Evolutionary conservation across 352 stramenopile genomes (phyloP).

Genomic region (Aphanomyces invadans): DNA sequence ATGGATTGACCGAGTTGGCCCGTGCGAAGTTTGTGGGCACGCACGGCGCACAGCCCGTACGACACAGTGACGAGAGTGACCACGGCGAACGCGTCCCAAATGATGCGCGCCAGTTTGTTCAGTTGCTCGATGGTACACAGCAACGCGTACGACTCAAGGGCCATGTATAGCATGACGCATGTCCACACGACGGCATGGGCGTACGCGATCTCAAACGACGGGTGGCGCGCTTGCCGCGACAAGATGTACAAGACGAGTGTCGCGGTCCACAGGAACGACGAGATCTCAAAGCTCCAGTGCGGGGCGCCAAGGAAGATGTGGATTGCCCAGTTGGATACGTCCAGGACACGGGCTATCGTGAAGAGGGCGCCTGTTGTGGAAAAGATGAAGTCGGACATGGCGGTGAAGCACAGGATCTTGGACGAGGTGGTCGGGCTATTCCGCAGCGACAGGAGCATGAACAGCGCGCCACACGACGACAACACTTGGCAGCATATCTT

Average conservation of each 20-base stretch:
- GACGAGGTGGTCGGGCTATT: conserved; percentile 10
- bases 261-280: conserved; percentile 73
- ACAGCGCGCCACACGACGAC: not conserved
- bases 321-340: conserved; percentile 2
- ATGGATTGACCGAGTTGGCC: conserved; percentile 38
- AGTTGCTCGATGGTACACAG: conserved; percentile 44
- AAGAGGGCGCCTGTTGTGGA: conserved; percentile 51
- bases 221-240: conserved; percentile 40
- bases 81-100: conserved; percentile 64
- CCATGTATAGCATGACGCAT: conserved; percentile 63
- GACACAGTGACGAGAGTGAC: conserved; percentile 52
- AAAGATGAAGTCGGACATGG: conserved; percentile 57
- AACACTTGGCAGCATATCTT: not conserved
- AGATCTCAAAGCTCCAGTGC: conserved; percentile 69
- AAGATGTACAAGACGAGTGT: conserved; percentile 66
- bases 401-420: conserved; percentile 15
- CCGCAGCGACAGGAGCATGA: conserved; percentile 10
- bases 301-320: conserved; percentile 57
- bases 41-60: conserved; percentile 45
- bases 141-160: conserved; percentile 58
- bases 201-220: conserved; percentile 63
- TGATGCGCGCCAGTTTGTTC: conserved; percentile 45
- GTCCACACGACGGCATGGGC: conserved; percentile 74
- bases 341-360: conserved; percentile 29
- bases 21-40: conserved; percentile 42